Base-by-base conservation (phyloP, 2,329 filamentous ascomycete genomes). In the Phyllosticta citribraziliensis region DNA sequence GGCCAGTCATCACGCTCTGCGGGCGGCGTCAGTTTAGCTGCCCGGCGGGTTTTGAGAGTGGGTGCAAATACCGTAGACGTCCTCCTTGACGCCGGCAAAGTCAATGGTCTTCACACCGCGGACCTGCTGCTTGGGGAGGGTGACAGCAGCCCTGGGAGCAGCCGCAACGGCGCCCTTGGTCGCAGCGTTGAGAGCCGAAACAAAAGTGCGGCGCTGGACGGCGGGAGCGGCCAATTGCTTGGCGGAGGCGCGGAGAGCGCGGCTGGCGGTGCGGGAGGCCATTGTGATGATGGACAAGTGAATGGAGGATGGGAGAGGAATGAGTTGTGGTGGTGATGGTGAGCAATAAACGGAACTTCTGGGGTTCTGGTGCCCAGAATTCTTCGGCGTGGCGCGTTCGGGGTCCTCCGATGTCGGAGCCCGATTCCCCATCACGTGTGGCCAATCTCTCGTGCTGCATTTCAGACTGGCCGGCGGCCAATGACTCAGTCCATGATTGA, bases 71-170 rank as follows among this genome's bases (percentile, higher is more conserved):
- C 91, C 91, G 76, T 89, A 97, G 75, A 99, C 94, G 68, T 87
- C 85, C 85, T 99, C 94, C 82, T 95, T 93, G 75, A 84, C 83
- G 73, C 91, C 94, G 69, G 94, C 94, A 78, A 99, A 99, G 86
- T 97, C 92, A 78, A 99, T 93, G 70, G 93, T 97, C 90, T 99
- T 97, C 74, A 96, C 80, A 77, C 94, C 94, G 74, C 94, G 88
- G 68, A 84, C 80, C 73, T 86, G 84, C 82, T 91, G 88, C 76
- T 85, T 73, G 56, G 78, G 73, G 51, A 75, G 69, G 62, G 74
- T 72, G 59, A 78, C 74, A 67, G 75, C 74, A 40, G 76, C 73
- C 69, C 76, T 78, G 68, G 76, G 76, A 56, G 74, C 71, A 67
- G 76, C 75, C 65, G 76, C 74, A 64, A 75, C 72, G 67, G 76